Conservation (phyloP, 192 early-diverging fungal species). For the Mortierella claussenii region DNA sequence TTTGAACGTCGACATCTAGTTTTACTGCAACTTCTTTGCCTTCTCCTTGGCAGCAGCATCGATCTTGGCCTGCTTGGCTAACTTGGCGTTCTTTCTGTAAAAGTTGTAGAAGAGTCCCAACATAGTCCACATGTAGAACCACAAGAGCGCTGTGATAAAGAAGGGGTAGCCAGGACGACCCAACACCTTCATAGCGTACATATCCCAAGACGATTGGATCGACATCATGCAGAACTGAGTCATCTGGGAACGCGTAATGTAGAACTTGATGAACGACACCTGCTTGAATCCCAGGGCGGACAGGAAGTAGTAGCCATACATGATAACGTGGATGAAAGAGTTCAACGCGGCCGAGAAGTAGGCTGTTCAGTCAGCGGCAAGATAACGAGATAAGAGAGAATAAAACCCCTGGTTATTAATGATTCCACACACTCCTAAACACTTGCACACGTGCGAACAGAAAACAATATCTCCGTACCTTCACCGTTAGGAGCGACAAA, state of each 20-base stretch:
- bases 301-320: constrained; percentile 76
- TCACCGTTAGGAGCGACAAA: constrained; percentile 68
- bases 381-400: not conserved
- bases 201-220: constrained; percentile 62
- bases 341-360: constrained; percentile 64
- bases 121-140: constrained; percentile 76
- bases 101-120: constrained; percentile 72
- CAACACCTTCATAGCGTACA: constrained; percentile 52
- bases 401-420: too few species aligned
- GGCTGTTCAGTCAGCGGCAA: constrained; percentile 11
- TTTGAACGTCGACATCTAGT: too few species aligned
- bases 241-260: constrained; percentile 73
- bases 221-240: constrained; percentile 72
- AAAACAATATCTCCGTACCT: constrained; percentile 32
- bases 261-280: constrained; percentile 69
- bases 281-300: constrained; percentile 61
- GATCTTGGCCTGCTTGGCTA: constrained; percentile 36
- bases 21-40: constrained; percentile 49
- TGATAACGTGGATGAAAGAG: constrained; percentile 73
- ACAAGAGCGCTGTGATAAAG: constrained; percentile 62
- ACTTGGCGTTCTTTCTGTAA: constrained; percentile 60
- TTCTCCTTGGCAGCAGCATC: constrained; percentile 42
- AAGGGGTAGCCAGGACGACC: constrained; percentile 58
- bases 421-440: too few species aligned
- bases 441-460: not conserved